Evolutionary conservation across 2,329 filamentous ascomycete species (phyloP), one percentile per base, ranked within the genome.

Genomic region (Fusarium sp.): DNA sequence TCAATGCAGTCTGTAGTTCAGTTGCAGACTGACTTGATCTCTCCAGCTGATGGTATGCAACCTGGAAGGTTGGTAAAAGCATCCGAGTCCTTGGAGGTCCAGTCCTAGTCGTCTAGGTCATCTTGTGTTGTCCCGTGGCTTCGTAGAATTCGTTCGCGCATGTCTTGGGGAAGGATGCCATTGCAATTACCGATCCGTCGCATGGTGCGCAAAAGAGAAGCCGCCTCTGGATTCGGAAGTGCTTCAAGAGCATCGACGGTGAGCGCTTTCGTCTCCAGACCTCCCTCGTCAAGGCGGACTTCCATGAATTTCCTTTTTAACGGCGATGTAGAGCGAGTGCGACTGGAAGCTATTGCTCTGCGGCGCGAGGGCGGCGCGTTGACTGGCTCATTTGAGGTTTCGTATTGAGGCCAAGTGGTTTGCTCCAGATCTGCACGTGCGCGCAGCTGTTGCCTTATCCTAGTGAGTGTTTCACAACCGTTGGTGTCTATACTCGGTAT

Each of bases 401-500:
- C 39, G 9, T 41, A n/a, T n/a, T 23, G 39, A 41, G 21, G 14
- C 21, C 39, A 4, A 16, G 10, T 7, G 41, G 10, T 25, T 19
- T 5, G 41, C 23, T 25, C 41, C 7, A 19, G 10, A 19, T 25
- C 16, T 9, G 7, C n/a, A 4, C 16, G 4, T 23, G 4, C 6
- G 15, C 18, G 6, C 11, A 42, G n/a, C n/a, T 4, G n/a, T 6
- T 44, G 16, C 3, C 10, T 44, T 16, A 25, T 44, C 16, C 16
- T 12, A 19, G 10, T 12, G 7, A 2, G 41, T 25, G 10, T 9
- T 44, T 44, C 16, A 16, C 10, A 11, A 16, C 10, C 23, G 0
- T 25, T 7, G 16, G 10, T 0, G 7, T 12, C 4, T 1, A 19
- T 19, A 4, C n/a, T 16, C 7, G 9, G 10, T 12, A 12, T 18